These are phyloP conservation scores for Exophiala sp. DNA, from an alignment of 2,329 filamentous ascomycete genomes.

Conservation along the genomic window DNA sequence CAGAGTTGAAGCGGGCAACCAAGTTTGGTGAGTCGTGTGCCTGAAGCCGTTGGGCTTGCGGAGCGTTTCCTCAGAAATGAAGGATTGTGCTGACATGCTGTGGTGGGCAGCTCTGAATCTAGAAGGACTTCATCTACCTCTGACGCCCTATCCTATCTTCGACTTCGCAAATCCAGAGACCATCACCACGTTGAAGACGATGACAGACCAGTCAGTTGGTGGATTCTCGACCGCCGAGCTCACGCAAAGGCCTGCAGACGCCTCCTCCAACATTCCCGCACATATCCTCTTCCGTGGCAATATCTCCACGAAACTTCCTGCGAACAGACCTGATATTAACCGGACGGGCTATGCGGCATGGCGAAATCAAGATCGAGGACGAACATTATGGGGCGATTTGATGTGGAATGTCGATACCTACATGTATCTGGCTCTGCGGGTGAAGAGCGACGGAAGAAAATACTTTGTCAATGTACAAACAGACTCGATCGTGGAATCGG, in stretches of 20 bases:
- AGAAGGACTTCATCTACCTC: slow-evolving; percentile 23
- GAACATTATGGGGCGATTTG: slow-evolving; percentile 79
- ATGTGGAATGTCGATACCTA: slow-evolving; percentile 91
- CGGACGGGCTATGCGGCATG: slow-evolving; percentile 86
- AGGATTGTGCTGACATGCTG: neutral
- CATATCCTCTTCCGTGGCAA: slow-evolving; percentile 81
- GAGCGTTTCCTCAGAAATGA: neutral
- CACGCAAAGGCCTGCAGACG: slow-evolving; percentile 58
- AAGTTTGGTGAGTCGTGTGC: slow-evolving; percentile 25
- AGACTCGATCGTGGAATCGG: slow-evolving; percentile 88
- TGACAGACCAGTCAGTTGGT: slow-evolving; percentile 83
- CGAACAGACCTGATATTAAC: slow-evolving; percentile 68
- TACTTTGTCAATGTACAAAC: slow-evolving; percentile 97
- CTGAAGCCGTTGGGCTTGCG: neutral
- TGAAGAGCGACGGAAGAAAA: slow-evolving; percentile 85
- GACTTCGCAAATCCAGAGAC: slow-evolving; percentile 36
- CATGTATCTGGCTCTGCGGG: slow-evolving; percentile 76
- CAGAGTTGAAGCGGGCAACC: slow-evolving; percentile 26
- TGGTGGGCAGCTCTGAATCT: slow-evolving; percentile 26
- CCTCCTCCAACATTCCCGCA: slow-evolving; percentile 44
- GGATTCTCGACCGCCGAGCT: slow-evolving; percentile 75
- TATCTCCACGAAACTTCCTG: slow-evolving; percentile 82
- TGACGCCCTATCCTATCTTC: slow-evolving; percentile 26
- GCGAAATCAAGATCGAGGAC: slow-evolving; percentile 71
- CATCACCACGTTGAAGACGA: slow-evolving; percentile 60